Conservation (phyloP, 2,329 filamentous ascomycete genomes). For the Piedraia hortae region DNA sequence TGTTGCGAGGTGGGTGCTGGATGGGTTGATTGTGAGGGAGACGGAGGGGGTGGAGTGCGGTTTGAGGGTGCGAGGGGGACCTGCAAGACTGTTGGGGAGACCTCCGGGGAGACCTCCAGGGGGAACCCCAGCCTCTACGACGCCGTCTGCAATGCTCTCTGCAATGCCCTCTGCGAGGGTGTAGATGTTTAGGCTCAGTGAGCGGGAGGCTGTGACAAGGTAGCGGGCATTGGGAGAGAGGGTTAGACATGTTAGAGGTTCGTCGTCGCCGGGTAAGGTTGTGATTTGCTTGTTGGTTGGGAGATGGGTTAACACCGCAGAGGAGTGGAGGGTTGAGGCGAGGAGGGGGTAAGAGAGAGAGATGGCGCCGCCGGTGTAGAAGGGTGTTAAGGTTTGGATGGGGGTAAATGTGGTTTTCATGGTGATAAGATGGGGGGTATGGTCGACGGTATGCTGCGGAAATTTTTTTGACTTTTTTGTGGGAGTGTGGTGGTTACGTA, state of each 20-base stretch:
- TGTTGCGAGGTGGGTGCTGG: constrained; percentile 70
- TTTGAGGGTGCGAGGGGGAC: no score
- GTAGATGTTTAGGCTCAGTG: constrained; percentile 87
- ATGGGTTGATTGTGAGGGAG: constrained; percentile 58
- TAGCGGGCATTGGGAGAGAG: constrained; percentile 75
- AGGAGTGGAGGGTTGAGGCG: constrained; percentile 73
- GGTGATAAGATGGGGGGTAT: no score
- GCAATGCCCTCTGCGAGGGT: no score
- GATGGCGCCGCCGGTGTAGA: constrained; percentile 77
- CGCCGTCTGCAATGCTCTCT: no score
- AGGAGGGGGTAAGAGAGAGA: constrained; percentile 57
- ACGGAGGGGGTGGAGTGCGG: constrained; percentile 78
- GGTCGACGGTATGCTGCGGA: no score
- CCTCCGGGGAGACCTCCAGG: constrained; percentile 29
- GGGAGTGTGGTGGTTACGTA: no score
- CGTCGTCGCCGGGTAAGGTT: constrained; percentile 53
- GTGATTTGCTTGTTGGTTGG: constrained; percentile 58
- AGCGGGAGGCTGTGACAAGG: constrained; percentile 74
- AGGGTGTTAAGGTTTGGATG: constrained; percentile 58
- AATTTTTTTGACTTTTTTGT: no score
- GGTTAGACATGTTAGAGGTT: constrained; percentile 47
- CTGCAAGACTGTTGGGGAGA: no score
- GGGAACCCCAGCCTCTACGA: constrained; percentile 27
- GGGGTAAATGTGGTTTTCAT: constrained; percentile 75
- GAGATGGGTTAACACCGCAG: constrained; percentile 66